phyloP scores from a whole-genome alignment of 306 rosid species.

The Biancaea sappan region DNA sequence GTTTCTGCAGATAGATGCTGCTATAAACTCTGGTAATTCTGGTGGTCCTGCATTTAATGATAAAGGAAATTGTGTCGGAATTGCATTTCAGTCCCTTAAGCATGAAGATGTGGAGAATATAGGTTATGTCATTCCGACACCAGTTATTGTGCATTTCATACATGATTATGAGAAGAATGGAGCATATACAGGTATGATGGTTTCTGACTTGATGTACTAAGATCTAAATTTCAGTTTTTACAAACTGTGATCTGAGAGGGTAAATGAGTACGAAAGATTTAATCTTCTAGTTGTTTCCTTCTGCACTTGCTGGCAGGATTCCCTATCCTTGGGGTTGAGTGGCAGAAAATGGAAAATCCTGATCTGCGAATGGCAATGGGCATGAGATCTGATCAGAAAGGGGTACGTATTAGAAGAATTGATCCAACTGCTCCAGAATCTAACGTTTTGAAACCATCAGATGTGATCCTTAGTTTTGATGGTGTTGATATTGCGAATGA shows the following conservation, averaged over 20 bases:
- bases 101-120: conserved; percentile 92
- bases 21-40: conserved; percentile 96
- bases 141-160: conserved; percentile 92
- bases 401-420: conserved; percentile 92
- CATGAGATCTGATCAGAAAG: conserved; percentile 87
- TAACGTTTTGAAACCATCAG: conserved; percentile 84
- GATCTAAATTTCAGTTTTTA: conserved; percentile 36
- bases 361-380: conserved; percentile 81
- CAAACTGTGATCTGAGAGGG: conserved; percentile 15
- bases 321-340: conserved; percentile 94
- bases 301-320: conserved; percentile 58
- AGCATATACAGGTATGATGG: conserved; percentile 74
- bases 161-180: conserved; percentile 87
- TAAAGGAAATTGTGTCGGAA: conserved; percentile 92
- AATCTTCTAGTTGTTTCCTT: conserved; percentile 16
- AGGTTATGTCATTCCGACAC: conserved; percentile 97
- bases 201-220: conserved; percentile 9
- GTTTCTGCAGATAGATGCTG: conserved; percentile 84
- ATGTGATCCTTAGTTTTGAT: conserved; percentile 93
- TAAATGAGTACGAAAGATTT: conserved; percentile 14
- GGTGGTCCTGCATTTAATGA: conserved; percentile 98
- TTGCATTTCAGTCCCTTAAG: conserved; percentile 97
- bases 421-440: conserved; percentile 92
- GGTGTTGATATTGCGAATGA: conserved; percentile 92
- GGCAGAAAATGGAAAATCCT: conserved; percentile 99